Conservation (phyloP, 805 yeast species). For the Starmerella bacillaris region DNA sequence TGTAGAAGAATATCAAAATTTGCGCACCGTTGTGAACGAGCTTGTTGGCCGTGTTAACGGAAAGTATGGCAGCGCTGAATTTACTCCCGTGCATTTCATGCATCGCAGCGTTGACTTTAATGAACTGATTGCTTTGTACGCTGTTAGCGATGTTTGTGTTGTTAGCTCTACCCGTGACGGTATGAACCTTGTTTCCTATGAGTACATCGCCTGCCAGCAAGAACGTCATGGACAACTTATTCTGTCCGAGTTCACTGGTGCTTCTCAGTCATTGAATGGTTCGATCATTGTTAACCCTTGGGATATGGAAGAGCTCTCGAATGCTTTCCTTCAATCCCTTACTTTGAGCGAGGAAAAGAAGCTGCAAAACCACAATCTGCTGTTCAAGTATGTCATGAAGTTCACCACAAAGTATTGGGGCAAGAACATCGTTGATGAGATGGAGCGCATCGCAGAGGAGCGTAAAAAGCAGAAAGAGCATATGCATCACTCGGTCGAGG, state of each 20-base stretch:
- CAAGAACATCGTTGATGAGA: constrained; percentile 79
- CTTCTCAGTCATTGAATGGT: constrained; percentile 95
- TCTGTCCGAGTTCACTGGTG: constrained; percentile 91
- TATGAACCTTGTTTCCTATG: constrained; percentile 92
- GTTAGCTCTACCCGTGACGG: constrained; percentile 95
- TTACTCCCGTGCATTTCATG: constrained; percentile 92
- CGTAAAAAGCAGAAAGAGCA: constrained; percentile 4
- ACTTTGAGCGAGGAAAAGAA: constrained; percentile 73
- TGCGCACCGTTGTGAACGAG: constrained; percentile 88
- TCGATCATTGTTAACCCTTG: constrained; percentile 90
- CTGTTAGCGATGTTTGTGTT: constrained; percentile 73
- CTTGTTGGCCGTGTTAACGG: constrained; percentile 94
- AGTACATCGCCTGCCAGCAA: constrained; percentile 89
- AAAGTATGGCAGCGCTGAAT: constrained; percentile 86
- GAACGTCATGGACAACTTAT: constrained; percentile 72
- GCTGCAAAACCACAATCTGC: constrained; percentile 56
- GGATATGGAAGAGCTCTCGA: constrained; percentile 89
- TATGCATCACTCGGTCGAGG: neutral
- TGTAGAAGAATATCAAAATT: constrained; percentile 89
- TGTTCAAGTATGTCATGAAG: constrained; percentile 75
- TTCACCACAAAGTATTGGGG: constrained; percentile 97
- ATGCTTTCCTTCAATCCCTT: constrained; percentile 68
- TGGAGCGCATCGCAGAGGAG: constrained; percentile 23
- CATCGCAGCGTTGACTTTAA: constrained; percentile 83
- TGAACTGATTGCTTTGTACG: constrained; percentile 75